Base-by-base conservation (phyloP, 768 basidiomycete genomes). In the Grammothele lineata region DNA sequence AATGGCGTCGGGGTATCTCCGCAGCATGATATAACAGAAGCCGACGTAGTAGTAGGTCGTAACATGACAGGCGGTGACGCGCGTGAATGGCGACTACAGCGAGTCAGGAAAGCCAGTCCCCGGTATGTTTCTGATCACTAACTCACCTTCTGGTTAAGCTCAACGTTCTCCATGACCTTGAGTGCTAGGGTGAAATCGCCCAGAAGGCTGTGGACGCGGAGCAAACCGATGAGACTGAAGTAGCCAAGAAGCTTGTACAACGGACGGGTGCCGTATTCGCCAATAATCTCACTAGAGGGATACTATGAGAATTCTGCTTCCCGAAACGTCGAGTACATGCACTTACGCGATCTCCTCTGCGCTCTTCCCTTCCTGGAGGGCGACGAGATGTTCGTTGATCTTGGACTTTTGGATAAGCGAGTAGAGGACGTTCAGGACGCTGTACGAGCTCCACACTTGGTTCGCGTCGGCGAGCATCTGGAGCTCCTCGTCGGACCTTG, bases 331-430 rank as follows among this genome's bases (percentile, higher is more conserved):
- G n/a, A n/a, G n/a, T n/a, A 36, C 35, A n/a, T 9, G 9, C 9
- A 79, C 86, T 52, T 54, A 94, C 88, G 78, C 83, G 58, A 90
- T 85, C 63, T 95, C 90, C 48, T 93, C 92, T 0, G 78, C 71
- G 8, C 80, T 74, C 66, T 88, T 87, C 21, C 92, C 89, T 54
- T 83, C 75, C 58, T 88, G 81, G 48, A 84, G 78, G 6, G 95
- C 94, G 50, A 72, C 63, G 50, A 99, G 83, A 67, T 93, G 90
- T 64, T 97, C 93, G 66, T 94, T 92, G 67, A 93, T 89, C 66
- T 84, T 85, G 5, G 88, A 91, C 68, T 98, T 98, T 78, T 98
- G 95, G 54, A 99, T 94, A 57, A 99, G 78, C 17, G 93, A 97
- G 72, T 99, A 99, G 22, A 99, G 77, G 32, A 99, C 95, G 69